Conservation (phyloP, 2,329 filamentous ascomycete genomes). For the Capronia americana region DNA sequence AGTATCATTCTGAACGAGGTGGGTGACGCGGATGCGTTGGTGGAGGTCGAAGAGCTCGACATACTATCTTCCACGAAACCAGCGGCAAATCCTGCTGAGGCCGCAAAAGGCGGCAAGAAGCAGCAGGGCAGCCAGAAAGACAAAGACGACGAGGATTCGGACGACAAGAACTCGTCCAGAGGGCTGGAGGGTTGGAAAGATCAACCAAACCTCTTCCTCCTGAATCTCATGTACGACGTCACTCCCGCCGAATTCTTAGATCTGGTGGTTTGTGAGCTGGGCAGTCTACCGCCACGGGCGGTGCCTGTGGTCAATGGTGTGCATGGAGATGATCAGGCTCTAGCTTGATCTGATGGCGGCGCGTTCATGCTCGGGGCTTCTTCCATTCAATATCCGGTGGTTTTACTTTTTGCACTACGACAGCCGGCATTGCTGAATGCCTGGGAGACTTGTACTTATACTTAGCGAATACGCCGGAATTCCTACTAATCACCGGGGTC, state of each 20-base stretch:
- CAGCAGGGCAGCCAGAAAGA: constrained; percentile 42
- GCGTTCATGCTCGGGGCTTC: background rate
- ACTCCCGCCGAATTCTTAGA: constrained; percentile 86
- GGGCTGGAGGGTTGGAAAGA: constrained; percentile 62
- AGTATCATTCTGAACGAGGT: constrained; percentile 95
- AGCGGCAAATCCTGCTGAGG: constrained; percentile 31
- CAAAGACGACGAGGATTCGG: constrained; percentile 39
- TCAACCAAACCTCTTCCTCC: constrained; percentile 65
- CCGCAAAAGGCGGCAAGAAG: constrained; percentile 27
- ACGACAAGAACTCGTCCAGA: constrained; percentile 38
- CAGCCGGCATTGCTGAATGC: background rate
- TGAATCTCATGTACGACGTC: constrained; percentile 87
- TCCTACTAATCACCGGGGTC: background rate
- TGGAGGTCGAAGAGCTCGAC: constrained; percentile 39
- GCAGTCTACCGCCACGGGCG: constrained; percentile 81
- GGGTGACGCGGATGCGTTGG: constrained; percentile 73
- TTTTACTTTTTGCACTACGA: background rate
- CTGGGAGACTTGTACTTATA: background rate
- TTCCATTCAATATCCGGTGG: background rate
- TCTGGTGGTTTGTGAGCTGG: constrained; percentile 89
- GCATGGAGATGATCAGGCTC: constrained; percentile 38
- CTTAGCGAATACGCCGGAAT: background rate
- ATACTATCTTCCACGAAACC: constrained; percentile 36
- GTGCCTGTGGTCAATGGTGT: constrained; percentile 68
- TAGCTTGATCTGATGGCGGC: constrained; percentile 22